These are phyloP conservation scores for Chenopodium berlandieri DNA, from an alignment of 148 eudicot genomes.

Conservation along the genomic window DNA sequence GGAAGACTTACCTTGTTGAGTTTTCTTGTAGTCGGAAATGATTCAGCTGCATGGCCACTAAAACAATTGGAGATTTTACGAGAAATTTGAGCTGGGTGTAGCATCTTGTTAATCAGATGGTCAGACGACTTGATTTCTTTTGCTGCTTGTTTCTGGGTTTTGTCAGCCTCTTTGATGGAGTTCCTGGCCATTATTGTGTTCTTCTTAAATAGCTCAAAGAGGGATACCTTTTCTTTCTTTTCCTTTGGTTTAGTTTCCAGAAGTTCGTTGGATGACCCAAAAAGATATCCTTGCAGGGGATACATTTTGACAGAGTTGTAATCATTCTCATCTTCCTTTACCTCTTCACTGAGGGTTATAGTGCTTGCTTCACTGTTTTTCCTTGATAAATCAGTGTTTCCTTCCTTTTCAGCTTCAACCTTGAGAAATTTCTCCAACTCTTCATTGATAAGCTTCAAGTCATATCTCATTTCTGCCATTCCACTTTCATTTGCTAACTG, in stretches of 20 bases:
- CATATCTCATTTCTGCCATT: constrained; percentile 43
- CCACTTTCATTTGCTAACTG: constrained; percentile 35
- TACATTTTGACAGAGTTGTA: constrained; percentile 27
- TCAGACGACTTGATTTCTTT: constrained; percentile 22
- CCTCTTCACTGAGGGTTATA: constrained; percentile 38
- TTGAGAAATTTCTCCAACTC: constrained; percentile 61
- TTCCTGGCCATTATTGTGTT: constrained; percentile 9
- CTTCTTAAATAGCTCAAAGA: constrained; percentile 37
- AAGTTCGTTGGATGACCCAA: constrained; percentile 44
- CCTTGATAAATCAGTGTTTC: constrained; percentile 34
- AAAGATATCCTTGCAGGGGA: constrained; percentile 68
- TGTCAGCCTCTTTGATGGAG: constrained; percentile 20
- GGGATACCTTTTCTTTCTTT: constrained; percentile 36
- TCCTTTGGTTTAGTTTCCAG: constrained; percentile 25
- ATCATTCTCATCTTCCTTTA: constrained; percentile 31
- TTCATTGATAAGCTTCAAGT: constrained; percentile 52
- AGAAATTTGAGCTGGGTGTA: constrained; percentile 34
- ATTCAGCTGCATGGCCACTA: constrained; percentile 25
- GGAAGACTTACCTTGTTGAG: constrained; percentile 32
- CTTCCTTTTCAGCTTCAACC: constrained; percentile 39
- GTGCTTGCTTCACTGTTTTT: constrained; percentile 50
- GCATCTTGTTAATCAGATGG: constrained; percentile 37
- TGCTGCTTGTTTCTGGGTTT: constrained; percentile 16
- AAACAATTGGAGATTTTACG: constrained; percentile 25
- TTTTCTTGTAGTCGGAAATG: constrained; percentile 16